Percentiles rank a stretch among this genome's conserved stretches.
Evolutionary conservation across 768 basidiomycete species (phyloP).

Genomic region (Hygrocybe coccinea): DNA sequence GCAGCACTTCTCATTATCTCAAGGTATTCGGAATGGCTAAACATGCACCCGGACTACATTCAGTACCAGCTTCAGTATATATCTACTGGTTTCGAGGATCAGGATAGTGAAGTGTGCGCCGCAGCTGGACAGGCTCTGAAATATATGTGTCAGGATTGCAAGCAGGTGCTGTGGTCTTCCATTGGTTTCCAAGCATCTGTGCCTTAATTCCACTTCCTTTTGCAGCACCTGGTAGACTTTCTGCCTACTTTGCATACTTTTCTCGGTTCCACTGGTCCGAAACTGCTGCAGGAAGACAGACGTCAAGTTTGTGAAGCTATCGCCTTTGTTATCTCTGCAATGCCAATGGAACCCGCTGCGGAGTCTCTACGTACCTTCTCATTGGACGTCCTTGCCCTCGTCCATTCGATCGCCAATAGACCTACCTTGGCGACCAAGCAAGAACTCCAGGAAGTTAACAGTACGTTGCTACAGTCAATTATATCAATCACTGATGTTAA

Average conservation of each 20-base stretch:
- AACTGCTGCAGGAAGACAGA: conserved; percentile 80
- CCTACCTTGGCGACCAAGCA: conserved; percentile 56
- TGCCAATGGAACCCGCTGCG: conserved; percentile 86
- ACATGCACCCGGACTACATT: conserved; percentile 82
- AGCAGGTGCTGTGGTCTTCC: conserved; percentile 47
- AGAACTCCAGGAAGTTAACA: conserved; percentile 60
- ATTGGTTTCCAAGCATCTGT: neutral
- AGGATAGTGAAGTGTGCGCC: conserved; percentile 77
- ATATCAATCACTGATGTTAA: neutral
- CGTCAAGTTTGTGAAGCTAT: conserved; percentile 94
- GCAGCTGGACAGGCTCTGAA: conserved; percentile 96
- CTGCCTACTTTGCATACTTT: conserved; percentile 89
- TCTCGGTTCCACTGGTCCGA: conserved; percentile 70
- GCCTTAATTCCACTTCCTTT: neutral
- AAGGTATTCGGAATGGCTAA: conserved; percentile 96
- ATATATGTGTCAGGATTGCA: conserved; percentile 96
- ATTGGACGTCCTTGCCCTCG: conserved; percentile 71
- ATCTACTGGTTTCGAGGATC: conserved; percentile 82
- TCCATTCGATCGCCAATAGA: conserved; percentile 61
- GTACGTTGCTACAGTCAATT: conserved; percentile 42
- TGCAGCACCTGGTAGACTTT: conserved; percentile 84
- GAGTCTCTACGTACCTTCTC: conserved; percentile 83
- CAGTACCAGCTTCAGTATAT: conserved; percentile 84
- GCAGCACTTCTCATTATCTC: conserved; percentile 92
- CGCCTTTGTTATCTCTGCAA: conserved; percentile 88